Evolutionary conservation across 78 protist species (phyloP).

Genomic region (Chrysochromulina parva): DNA sequence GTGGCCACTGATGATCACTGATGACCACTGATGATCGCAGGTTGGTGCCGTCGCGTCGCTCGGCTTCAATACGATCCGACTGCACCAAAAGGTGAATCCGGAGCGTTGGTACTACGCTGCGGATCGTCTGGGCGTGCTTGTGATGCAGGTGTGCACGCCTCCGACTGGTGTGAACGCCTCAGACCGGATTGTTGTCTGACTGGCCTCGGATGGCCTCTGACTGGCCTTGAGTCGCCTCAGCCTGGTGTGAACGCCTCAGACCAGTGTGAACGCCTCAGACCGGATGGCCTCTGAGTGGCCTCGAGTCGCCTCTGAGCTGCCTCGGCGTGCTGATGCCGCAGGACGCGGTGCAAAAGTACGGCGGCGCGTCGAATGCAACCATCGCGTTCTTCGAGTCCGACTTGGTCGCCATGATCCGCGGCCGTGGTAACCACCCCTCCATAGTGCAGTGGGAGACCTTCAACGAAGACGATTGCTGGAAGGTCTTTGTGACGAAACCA

Average conservation of each 20-base stretch:
- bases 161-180: too few species aligned
- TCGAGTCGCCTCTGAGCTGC: too few species aligned
- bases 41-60: neutral
- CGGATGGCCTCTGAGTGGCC: too few species aligned
- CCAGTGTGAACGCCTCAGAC: too few species aligned
- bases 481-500: neutral
- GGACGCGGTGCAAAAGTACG: slow-evolving; percentile 48
- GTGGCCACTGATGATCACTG: too few species aligned
- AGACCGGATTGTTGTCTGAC: too few species aligned
- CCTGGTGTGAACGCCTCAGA: too few species aligned
- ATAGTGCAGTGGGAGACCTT: slow-evolving; percentile 54
- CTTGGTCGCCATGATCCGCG: slow-evolving; percentile 30
- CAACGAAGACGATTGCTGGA: slow-evolving; percentile 48
- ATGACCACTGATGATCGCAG: too few species aligned
- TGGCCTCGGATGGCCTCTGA: too few species aligned
- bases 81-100: neutral
- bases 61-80: neutral
- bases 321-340: slow-evolving; percentile 37
- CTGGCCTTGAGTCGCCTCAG: too few species aligned
- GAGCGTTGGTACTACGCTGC: neutral
- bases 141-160: neutral
- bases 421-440: slow-evolving; percentile 31
- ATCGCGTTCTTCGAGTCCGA: slow-evolving; percentile 22
- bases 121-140: neutral
- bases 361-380: neutral